Percentiles rank a stretch among this genome's conserved stretches.
Conservation (phyloP, 257 asterid genomes). For the Nicotiana knightiana region DNA sequence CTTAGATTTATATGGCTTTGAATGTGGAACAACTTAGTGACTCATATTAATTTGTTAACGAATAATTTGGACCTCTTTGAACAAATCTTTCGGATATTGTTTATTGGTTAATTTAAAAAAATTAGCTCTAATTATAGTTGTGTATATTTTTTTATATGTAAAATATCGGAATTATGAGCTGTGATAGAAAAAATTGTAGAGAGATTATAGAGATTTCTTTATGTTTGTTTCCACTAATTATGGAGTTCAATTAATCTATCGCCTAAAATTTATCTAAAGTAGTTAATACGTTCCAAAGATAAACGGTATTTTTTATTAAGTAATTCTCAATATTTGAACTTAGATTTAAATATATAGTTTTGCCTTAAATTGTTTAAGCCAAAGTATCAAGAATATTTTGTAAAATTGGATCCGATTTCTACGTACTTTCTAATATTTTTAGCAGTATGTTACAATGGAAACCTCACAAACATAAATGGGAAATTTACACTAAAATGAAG, state of each 20-base stretch:
- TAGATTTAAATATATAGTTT: too few relatives aligned
- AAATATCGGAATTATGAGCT: neutral
- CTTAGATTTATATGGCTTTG: neutral
- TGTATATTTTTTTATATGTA: neutral
- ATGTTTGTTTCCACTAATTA: neutral
- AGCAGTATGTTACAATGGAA: neutral
- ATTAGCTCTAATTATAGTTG: neutral
- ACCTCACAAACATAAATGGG: neutral
- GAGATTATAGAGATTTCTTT: neutral
- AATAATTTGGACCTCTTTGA: slow-evolving; percentile 1
- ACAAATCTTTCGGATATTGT: neutral
- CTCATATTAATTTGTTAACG: neutral
- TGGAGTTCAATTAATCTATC: neutral
- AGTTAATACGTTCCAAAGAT: neutral
- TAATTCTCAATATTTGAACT: too few relatives aligned
- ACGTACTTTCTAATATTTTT: neutral
- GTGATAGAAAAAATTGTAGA: neutral
- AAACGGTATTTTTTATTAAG: too few relatives aligned
- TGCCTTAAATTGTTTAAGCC: neutral
- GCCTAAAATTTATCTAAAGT: neutral
- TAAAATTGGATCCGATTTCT: neutral
- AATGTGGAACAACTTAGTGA: neutral
- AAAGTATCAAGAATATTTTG: neutral
- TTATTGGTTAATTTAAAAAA: neutral
- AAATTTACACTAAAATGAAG: neutral